These are phyloP conservation scores for Ganoderma meredithae DNA, from an alignment of 1,284 basidiomycete genomes.

Conservation along the genomic window DNA sequence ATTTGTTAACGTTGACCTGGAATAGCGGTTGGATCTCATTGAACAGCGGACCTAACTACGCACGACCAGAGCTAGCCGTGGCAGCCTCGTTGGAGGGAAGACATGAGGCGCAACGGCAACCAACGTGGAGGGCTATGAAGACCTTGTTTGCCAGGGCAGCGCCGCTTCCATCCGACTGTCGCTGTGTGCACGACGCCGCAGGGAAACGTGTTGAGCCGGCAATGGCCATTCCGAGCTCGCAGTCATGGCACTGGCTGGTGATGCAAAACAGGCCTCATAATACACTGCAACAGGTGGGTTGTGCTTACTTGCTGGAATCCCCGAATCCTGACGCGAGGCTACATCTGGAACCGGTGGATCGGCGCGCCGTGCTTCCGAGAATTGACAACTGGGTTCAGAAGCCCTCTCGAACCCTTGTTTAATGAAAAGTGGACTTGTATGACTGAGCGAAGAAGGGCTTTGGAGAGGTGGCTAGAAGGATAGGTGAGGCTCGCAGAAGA, in stretches of 20 bases:
- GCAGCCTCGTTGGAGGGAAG: not conserved
- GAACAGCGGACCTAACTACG: conserved; percentile 6
- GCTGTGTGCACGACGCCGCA: not conserved
- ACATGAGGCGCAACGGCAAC: not conserved
- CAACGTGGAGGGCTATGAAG: conserved; percentile 13
- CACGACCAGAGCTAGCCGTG: not conserved
- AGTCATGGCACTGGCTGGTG: not conserved
- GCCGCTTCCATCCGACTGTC: not conserved
- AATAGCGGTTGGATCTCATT: not conserved
- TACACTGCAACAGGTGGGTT: not conserved
- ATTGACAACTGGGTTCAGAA: not conserved
- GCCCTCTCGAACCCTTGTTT: not conserved
- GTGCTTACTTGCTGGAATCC: conserved; percentile 1
- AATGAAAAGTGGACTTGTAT: not conserved
- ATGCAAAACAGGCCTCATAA: not conserved
- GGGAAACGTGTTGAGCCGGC: not conserved
- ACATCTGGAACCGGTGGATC: not conserved
- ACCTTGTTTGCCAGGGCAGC: conserved; percentile 1
- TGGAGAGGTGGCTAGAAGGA: conserved; percentile 1
- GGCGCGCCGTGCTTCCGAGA: not conserved
- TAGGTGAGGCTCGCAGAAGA: not conserved
- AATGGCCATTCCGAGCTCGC: not conserved
- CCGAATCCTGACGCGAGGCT: not conserved
- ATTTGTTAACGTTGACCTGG: conserved; percentile 3
- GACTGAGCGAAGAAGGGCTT: not conserved